Evolutionary conservation across 2,329 filamentous ascomycete species (phyloP).

Genomic region (Paraconiothyrium brasiliense): DNA sequence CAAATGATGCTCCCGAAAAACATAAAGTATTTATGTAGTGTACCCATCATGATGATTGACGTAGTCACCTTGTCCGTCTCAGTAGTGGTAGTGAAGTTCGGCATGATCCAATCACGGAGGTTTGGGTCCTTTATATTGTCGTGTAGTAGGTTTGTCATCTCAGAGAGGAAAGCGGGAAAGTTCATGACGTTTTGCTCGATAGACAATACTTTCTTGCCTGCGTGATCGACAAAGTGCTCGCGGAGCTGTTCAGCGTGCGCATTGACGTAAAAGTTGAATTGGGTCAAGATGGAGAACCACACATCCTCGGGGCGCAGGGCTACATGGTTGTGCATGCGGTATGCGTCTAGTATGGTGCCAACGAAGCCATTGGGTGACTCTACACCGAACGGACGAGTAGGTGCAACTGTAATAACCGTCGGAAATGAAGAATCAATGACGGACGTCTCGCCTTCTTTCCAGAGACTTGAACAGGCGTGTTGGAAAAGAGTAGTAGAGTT

Average conservation of each 20-base stretch:
- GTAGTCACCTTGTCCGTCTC: constrained; percentile 55
- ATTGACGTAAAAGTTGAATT: constrained; percentile 32
- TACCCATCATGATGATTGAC: constrained; percentile 62
- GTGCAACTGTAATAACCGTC: neutral
- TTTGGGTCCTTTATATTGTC: constrained; percentile 54
- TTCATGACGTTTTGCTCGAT: constrained; percentile 7
- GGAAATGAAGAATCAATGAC: constrained; percentile 12
- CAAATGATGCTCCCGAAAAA: constrained; percentile 48
- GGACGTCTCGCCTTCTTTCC: neutral
- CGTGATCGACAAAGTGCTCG: constrained; percentile 41
- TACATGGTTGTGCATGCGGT: constrained; percentile 22
- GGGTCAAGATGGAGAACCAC: constrained; percentile 31
- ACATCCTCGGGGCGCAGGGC: constrained; percentile 34
- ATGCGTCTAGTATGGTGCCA: constrained; percentile 12
- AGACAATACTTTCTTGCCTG: constrained; percentile 26
- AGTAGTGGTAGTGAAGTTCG: constrained; percentile 62
- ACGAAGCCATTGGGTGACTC: constrained; percentile 12
- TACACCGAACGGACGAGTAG: neutral
- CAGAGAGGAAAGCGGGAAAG: constrained; percentile 39
- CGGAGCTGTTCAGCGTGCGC: constrained; percentile 25
- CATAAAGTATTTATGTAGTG: constrained; percentile 60
- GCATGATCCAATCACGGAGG: constrained; percentile 61
- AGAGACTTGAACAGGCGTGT: neutral
- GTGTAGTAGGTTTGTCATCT: constrained; percentile 53
- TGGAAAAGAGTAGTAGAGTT: constrained; percentile 5